phyloP scores from a whole-genome alignment of 176 grass and related monocot genomes.

The Lolium multiflorum region DNA sequence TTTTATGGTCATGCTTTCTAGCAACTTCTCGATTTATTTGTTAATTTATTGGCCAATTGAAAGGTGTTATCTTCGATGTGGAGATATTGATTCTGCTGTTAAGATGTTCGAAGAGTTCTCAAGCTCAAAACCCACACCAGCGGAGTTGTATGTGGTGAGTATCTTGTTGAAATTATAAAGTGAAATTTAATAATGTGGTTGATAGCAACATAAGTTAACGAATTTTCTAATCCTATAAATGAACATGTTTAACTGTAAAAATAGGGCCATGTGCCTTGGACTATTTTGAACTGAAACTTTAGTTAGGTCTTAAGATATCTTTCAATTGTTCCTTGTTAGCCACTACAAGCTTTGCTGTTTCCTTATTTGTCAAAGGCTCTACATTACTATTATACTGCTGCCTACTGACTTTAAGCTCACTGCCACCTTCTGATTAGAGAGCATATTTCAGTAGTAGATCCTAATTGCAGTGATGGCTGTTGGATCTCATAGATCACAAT shows the following conservation, averaged over 20 bases:
- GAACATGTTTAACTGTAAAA: neutral
- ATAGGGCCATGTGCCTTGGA: neutral
- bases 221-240: neutral
- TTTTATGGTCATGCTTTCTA: conserved; percentile 17
- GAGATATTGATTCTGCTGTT: conserved; percentile 92
- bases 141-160: conserved; percentile 91
- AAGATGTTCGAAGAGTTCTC: conserved; percentile 91
- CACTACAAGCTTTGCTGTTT: neutral
- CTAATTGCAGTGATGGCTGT: neutral
- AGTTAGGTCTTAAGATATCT: neutral
- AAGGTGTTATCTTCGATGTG: conserved; percentile 91
- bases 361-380: conserved; percentile 2
- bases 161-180: neutral
- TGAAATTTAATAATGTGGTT: conserved; percentile 14
- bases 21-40: conserved; percentile 36
- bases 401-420: neutral
- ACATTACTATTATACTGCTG: conserved; percentile 1
- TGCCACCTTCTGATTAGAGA: neutral
- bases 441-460: neutral
- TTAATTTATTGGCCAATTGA: conserved; percentile 45
- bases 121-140: conserved; percentile 60
- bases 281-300: conserved; percentile 27
- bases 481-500: neutral
- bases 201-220: conserved; percentile 4
- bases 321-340: neutral